These are phyloP conservation scores for Alternaria conjuncta DNA, from an alignment of 2,329 filamentous ascomycete species.

Conservation along the genomic window DNA sequence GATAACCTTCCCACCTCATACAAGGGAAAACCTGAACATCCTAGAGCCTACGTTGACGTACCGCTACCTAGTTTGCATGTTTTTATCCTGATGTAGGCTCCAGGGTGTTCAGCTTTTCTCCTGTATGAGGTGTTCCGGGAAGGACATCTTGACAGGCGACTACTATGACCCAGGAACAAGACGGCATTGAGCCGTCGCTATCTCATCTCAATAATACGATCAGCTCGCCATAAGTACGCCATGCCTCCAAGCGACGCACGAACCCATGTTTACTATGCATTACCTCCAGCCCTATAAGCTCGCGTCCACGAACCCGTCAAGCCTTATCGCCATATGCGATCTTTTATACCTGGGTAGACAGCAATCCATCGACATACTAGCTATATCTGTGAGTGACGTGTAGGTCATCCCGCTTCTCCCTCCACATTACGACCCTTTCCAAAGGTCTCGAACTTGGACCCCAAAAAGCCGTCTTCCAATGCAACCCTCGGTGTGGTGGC, in stretches of 20 bases:
- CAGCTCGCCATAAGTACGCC: constrained; percentile 7
- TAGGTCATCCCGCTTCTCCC: not conserved
- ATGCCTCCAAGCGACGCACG: not conserved
- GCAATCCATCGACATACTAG: not conserved
- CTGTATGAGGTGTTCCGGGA: no score
- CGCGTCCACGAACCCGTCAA: not conserved
- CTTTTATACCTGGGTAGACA: not conserved
- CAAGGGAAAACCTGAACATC: no score
- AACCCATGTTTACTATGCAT: not conserved
- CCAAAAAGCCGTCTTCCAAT: not conserved
- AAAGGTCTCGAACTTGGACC: not conserved
- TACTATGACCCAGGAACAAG: not conserved
- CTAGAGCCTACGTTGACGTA: no score
- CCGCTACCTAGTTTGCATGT: no score
- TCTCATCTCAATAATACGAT: constrained; percentile 4
- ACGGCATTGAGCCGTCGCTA: not conserved
- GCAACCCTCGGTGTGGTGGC: not conserved
- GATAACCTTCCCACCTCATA: not conserved
- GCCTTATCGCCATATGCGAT: not conserved
- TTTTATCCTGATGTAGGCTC: no score
- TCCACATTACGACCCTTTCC: not conserved
- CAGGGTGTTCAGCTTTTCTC: no score
- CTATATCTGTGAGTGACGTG: not conserved
- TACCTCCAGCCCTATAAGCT: not conserved
- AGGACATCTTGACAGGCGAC: not conserved